Conservation (phyloP, 106 monocot genomes). For the Phalaenopsis aphrodite region DNA sequence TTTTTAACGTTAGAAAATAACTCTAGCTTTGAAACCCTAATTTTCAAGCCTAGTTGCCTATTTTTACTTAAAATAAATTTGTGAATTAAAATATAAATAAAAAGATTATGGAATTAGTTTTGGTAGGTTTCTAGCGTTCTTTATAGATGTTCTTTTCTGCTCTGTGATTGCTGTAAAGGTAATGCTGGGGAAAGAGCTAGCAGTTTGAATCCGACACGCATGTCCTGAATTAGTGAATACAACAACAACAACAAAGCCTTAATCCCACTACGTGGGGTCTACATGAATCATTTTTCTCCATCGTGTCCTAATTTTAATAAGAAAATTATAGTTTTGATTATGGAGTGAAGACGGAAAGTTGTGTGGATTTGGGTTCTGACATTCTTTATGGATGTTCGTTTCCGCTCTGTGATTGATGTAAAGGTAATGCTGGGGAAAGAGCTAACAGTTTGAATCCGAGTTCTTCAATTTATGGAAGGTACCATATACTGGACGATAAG, state of each 20-base stretch:
- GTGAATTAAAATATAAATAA: too few relatives aligned
- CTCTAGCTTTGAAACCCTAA: too few relatives aligned
- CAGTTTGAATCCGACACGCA: background rate
- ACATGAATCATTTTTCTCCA: too few relatives aligned
- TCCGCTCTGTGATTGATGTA: conserved; percentile 50
- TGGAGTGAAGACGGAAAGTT: conserved; percentile 10
- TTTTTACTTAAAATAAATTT: too few relatives aligned
- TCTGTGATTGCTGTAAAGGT: conserved; percentile 46
- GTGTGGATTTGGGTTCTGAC: conserved; percentile 9
- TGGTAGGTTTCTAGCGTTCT: conserved; percentile 8
- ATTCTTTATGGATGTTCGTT: conserved; percentile 26
- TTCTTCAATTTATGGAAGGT: too few relatives aligned
- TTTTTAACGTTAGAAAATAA: too few relatives aligned
- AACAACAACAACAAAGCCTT: too few relatives aligned
- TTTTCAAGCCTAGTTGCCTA: too few relatives aligned
- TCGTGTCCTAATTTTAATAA: too few relatives aligned
- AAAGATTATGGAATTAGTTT: too few relatives aligned
- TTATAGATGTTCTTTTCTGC: conserved; percentile 29
- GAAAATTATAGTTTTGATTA: conserved; percentile 5
- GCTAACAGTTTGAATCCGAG: background rate
- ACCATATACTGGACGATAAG: conserved; percentile 38
- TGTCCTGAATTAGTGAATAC: too few relatives aligned
- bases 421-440: conserved; percentile 7
- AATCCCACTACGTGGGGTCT: too few relatives aligned
- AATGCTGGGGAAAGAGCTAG: conserved; percentile 4